These are phyloP conservation scores for Lasiodiplodia gonubiensis DNA, from an alignment of 2,329 filamentous ascomycete species.

Conservation along the genomic window DNA sequence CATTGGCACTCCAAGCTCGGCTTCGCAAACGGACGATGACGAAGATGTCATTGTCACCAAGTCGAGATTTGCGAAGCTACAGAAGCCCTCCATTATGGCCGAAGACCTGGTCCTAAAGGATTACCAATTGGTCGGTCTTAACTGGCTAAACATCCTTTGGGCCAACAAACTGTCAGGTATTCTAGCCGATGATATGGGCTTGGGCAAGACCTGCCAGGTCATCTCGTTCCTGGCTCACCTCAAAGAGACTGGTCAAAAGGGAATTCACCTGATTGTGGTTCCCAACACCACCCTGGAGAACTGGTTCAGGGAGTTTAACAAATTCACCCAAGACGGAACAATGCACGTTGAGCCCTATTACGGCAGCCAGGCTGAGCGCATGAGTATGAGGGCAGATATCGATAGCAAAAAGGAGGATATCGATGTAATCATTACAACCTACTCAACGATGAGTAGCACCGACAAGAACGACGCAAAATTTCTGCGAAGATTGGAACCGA, in stretches of 20 bases:
- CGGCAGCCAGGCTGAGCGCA: constrained; percentile 70
- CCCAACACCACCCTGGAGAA: constrained; percentile 94
- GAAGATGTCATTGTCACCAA: constrained; percentile 45
- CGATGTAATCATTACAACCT: constrained; percentile 75
- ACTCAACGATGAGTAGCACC: constrained; percentile 63
- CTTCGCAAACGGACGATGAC: constrained; percentile 49
- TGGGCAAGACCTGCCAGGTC: constrained; percentile 95
- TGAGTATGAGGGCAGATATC: constrained; percentile 70
- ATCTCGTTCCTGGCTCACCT: constrained; percentile 89
- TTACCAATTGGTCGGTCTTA: constrained; percentile 92
- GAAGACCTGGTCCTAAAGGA: constrained; percentile 81
- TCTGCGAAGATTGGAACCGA: constrained; percentile 62
- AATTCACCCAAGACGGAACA: constrained; percentile 71
- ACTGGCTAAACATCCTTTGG: constrained; percentile 90
- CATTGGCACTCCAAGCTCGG: constrained; percentile 65
- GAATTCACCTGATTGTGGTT: constrained; percentile 84
- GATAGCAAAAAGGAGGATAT: constrained; percentile 68
- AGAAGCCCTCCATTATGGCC: constrained; percentile 79
- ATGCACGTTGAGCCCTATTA: constrained; percentile 74
- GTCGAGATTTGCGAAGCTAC: constrained; percentile 54
- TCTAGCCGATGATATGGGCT: constrained; percentile 94
- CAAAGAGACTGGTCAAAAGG: constrained; percentile 69
- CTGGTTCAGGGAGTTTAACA: constrained; percentile 88
- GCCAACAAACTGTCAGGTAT: constrained; percentile 83
- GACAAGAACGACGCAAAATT: constrained; percentile 65